phyloP scores from a whole-genome alignment of 306 rosid species.

The Rosa multiflora region DNA sequence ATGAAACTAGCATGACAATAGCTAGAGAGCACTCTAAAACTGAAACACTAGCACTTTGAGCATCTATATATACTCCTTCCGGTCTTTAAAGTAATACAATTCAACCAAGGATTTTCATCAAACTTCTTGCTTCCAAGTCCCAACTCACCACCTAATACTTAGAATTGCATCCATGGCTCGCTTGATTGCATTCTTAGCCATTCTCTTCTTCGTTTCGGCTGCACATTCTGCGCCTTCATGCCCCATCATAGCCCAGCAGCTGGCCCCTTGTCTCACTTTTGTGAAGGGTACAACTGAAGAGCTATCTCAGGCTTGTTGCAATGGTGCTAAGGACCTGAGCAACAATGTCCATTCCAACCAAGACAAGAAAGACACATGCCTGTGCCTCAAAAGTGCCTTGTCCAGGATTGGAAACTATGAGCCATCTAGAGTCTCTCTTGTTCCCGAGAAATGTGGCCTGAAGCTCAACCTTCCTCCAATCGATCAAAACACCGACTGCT shows the following conservation, averaged over 20 bases:
- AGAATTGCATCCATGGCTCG: slow-evolving; percentile 19
- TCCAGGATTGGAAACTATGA: not conserved
- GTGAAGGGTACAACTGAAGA: not conserved
- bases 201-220: slow-evolving; percentile 10
- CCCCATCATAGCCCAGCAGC: not conserved
- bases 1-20: slow-evolving; percentile 15
- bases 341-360: not conserved
- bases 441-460: slow-evolving; percentile 29
- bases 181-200: slow-evolving; percentile 8
- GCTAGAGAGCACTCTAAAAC: not conserved
- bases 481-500: slow-evolving; percentile 26
- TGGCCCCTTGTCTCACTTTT: slow-evolving; percentile 1
- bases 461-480: slow-evolving; percentile 28
- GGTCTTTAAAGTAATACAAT: not conserved
- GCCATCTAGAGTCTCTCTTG: slow-evolving; percentile 4
- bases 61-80: not conserved
- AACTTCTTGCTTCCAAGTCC: not conserved
- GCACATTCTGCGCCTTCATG: slow-evolving; percentile 16
- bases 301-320: slow-evolving; percentile 30
- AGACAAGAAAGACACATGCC: slow-evolving; percentile 23
- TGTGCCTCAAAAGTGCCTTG: slow-evolving; percentile 23
- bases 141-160: not conserved
- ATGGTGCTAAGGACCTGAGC: slow-evolving; percentile 18
- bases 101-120: not conserved
- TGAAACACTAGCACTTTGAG: not conserved